Base-by-base conservation (phyloP, 2,329 filamentous ascomycete species). In the Colletotrichum sp. region DNA sequence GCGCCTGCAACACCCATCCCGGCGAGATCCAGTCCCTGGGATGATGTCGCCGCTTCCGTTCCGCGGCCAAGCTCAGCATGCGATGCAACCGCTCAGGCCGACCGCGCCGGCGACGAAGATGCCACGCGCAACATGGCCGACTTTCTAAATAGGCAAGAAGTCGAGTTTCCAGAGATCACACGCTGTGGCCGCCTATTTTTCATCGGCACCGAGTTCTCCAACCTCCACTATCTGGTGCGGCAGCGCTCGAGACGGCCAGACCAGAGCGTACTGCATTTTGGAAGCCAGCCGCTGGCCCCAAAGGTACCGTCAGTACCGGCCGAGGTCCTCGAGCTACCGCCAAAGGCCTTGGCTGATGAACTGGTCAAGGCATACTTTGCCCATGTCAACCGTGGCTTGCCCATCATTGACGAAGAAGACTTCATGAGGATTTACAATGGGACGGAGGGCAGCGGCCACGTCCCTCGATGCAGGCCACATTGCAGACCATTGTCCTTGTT, bases 141-240 rank as follows among this genome's bases (percentile, higher is more conserved):
- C 76, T 84, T 90, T 63, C 87, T 90, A 67, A 87, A 89, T 72
- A 84, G 86, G 58, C 86, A 89, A 64, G 85, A 87, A 24, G 81
- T 85, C 28, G 84, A 84, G 36, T 81, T 83, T 26, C 81, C 86
- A 21, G 86, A 88, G 70, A 89, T 90, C n/a, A 83, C 86, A 43
- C 82, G 84, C 67, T 83, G 85, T 4, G 86, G 88, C 18, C 86
- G 89, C 28, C 86, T 89, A 13, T 89, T 88, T 71, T 91, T 89
- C 77, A 89, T 91, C 59, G 89, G 89, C 8, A 88, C 88, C 71
- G 89, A 90, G 76, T 85, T 89, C 74, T 91, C 89, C 38, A 91
- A 90, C 74, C 85, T 90, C 77, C 89, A 89, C 70, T 90, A 90
- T 77, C 81, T 90, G 56, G 86, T 90, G 32, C 87, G 88, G 14